A percentile compares a stretch with the other conserved stretches of the same genome.
Evolutionary conservation across 176 grass and related monocot species (phyloP).

Genomic region (Avena atlantica): DNA sequence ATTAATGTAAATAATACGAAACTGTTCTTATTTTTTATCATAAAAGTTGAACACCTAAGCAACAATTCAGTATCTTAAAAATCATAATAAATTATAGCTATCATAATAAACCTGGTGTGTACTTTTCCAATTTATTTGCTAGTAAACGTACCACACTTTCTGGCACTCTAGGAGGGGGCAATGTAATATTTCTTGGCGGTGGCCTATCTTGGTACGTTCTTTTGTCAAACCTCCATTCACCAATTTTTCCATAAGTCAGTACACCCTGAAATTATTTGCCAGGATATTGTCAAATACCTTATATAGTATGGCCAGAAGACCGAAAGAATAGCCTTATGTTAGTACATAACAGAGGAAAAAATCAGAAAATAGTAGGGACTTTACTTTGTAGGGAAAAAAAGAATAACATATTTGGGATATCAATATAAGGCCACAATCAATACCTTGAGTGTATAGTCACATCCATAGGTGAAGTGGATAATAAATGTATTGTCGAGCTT

Average conservation of each 20-base stretch:
- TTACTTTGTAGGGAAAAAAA: not conserved
- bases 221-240: constrained; percentile 92
- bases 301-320: not conserved
- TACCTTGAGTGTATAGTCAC: constrained; percentile 93
- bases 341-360: constrained; percentile 8
- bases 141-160: constrained; percentile 93
- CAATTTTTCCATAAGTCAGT: constrained; percentile 82
- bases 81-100: not conserved
- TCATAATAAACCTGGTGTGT: not conserved
- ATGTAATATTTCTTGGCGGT: constrained; percentile 84
- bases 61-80: not conserved
- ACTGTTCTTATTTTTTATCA: not conserved
- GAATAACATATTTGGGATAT: not conserved
- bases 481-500: constrained; percentile 63
- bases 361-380: not conserved
- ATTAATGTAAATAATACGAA: not conserved
- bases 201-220: constrained; percentile 64
- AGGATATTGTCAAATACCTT: constrained; percentile 10
- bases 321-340: not conserved
- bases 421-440: constrained; percentile 36
- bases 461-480: constrained; percentile 91
- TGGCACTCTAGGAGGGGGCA: constrained; percentile 90
- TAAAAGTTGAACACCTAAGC: not conserved
- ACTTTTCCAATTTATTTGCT: constrained; percentile 24
- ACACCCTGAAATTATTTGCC: constrained; percentile 58